Base-by-base conservation (phyloP, 2,329 filamentous ascomycete genomes). In the Pezicula radicicola region DNA sequence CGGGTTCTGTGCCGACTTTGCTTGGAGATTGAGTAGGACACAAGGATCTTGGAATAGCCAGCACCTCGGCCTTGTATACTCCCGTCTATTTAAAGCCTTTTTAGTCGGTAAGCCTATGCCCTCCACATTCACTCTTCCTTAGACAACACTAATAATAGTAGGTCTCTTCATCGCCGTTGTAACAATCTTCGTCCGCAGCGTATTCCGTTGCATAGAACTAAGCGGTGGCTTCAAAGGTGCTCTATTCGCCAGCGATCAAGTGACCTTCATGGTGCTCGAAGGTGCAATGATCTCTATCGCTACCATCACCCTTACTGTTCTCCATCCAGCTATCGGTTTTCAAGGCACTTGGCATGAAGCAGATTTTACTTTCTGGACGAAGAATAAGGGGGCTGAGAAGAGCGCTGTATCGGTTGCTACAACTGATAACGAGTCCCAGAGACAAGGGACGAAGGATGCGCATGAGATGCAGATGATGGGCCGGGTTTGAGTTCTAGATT, bases 141-240 rank as follows among this genome's bases (percentile, higher is more conserved):
- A 15, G 18, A 10, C 18, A 13, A 39, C 10, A 13, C 6, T 39
- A 39, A 39, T 39, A 39, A 15, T 39, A 15, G 15, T n/a, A n/a
- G 36, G 15, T 15, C 78, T 73, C 40, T 72, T 78, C 28, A 84
- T 79, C 59, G 74, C 81, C 43, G 81, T 78, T 13, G 44, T 82
- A 3, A 73, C 70, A 44, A 78, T 84, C 57, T 75, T 83, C 49
- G 74, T 78, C 19, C 69, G 81, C 18, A 79, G 73, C 41, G 72
- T 78, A 33, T 84, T 79, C 59, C 75, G 81, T 45, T 76, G 81
- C 21, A 75, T 75, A 1, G 80, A 84, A 66, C 63, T 84, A 53
- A 74, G 71, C 49, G 71, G 76, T 28, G 80, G 80, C 4, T 83
- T 77, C 69, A 61, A 57, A 9, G 77, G 78, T 1, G 59, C 68